A percentile compares a stretch with the other conserved stretches of the same genome.
These are phyloP conservation scores for Colletotrichum kahawae DNA, from an alignment of 2,329 filamentous ascomycete genomes.

Conservation along the genomic window DNA sequence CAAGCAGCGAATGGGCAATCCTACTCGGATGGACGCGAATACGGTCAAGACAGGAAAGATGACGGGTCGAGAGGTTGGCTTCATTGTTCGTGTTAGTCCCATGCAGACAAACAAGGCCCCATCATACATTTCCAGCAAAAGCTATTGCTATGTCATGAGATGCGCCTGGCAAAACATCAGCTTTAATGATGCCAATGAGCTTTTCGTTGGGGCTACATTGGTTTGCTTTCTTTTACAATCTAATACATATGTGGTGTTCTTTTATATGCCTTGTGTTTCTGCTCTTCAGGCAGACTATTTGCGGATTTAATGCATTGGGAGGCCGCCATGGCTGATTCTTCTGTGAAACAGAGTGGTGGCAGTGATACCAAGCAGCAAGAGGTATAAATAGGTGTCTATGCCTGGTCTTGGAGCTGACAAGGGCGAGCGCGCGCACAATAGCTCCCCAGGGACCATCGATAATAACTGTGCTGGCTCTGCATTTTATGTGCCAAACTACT, in stretches of 20 bases:
- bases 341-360: neutral
- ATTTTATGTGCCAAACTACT: neutral
- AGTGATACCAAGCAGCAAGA: neutral
- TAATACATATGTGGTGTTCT: neutral
- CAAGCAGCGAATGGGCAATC: neutral
- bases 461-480: neutral
- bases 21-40: neutral
- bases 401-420: neutral
- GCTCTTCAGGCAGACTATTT: neutral
- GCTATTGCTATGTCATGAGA: neutral
- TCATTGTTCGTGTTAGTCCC: neutral
- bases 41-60: neutral
- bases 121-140: neutral
- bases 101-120: neutral
- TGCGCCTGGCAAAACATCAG: too few species aligned
- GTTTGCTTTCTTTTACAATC: neutral
- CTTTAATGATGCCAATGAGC: too few species aligned
- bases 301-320: rapidly evolving
- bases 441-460: too few species aligned
- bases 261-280: neutral
- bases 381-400: neutral
- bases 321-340: neutral
- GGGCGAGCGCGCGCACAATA: neutral
- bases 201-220: neutral
- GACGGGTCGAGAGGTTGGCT: neutral